Conservation (phyloP, 2,329 filamentous ascomycete species). For the Hymenoscyphus infarciens region DNA sequence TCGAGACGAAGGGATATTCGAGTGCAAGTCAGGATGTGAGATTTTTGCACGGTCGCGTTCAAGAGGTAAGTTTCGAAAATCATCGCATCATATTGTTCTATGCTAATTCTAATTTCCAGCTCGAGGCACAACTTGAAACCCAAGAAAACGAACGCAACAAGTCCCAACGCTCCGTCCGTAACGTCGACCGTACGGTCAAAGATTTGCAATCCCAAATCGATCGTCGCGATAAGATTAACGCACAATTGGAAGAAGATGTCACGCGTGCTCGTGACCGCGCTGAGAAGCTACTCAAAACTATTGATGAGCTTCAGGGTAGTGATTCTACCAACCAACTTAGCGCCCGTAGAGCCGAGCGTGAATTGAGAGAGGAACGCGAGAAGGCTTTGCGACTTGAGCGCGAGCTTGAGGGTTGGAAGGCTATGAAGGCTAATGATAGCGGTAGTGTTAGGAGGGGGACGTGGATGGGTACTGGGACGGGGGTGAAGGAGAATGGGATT, state of each 20-base stretch:
- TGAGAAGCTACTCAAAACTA: conserved; percentile 81
- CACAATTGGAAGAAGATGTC: conserved; percentile 78
- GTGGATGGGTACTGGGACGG: conserved; percentile 36
- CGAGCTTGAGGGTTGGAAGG: conserved; percentile 80
- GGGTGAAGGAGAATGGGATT: conserved; percentile 34
- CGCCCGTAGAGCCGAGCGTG: conserved; percentile 81
- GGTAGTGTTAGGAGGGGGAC: conserved; percentile 28
- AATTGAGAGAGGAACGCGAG: conserved; percentile 84
- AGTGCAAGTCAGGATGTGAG: conserved; percentile 92
- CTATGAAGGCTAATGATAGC: conserved; percentile 59
- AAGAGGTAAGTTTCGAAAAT: conserved; percentile 67
- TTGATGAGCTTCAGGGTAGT: conserved; percentile 88
- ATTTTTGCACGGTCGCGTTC: conserved; percentile 89
- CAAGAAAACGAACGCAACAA: conserved; percentile 76
- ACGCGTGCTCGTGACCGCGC: conserved; percentile 84
- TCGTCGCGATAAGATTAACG: conserved; percentile 83
- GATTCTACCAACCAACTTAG: conserved; percentile 79
- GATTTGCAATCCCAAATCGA: conserved; percentile 91
- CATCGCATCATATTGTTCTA: conserved; percentile 26
- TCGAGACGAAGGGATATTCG: conserved; percentile 96
- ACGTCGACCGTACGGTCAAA: conserved; percentile 89
- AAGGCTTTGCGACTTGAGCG: conserved; percentile 77
- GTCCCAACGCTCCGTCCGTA: conserved; percentile 83
- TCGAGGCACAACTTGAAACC: conserved; percentile 81
- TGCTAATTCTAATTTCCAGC: conserved; percentile 48